These are phyloP conservation scores for Aspergillus novofumigatus DNA, from an alignment of 2,329 filamentous ascomycete species.

Conservation along the genomic window DNA sequence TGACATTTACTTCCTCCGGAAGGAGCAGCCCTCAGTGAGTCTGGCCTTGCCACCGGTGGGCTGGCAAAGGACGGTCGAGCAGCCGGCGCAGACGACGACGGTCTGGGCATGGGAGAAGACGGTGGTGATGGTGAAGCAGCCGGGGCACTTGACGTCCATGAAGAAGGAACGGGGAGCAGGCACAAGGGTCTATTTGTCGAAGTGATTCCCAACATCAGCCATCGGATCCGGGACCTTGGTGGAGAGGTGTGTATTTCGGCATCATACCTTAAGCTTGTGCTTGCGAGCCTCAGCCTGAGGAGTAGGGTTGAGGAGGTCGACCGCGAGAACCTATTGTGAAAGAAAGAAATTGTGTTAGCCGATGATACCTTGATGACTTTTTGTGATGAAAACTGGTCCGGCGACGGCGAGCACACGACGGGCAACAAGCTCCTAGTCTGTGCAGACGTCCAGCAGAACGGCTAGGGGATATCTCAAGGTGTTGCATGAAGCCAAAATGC, in stretches of 20 bases:
- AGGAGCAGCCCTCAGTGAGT: slow-evolving; percentile 99
- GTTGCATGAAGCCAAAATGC: slow-evolving; percentile 1
- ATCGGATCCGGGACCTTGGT: neutral
- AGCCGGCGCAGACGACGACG: slow-evolving; percentile 99
- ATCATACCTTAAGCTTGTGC: slow-evolving; percentile 99
- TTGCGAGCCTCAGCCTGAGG: slow-evolving; percentile 97
- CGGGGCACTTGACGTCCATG: slow-evolving; percentile 99
- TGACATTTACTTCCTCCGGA: slow-evolving; percentile 90
- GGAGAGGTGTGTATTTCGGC: slow-evolving; percentile 2
- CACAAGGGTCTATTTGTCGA: slow-evolving; percentile 69
- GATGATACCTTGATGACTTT: slow-evolving; percentile 7
- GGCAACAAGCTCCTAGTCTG: neutral
- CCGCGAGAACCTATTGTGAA: slow-evolving; percentile 84
- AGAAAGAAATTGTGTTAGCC: slow-evolving; percentile 18
- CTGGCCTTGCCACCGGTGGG: slow-evolving; percentile 98
- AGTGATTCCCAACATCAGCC: slow-evolving; percentile 2
- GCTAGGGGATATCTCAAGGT: neutral
- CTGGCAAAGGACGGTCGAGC: slow-evolving; percentile 99
- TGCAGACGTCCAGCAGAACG: neutral
- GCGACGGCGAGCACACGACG: slow-evolving; percentile 12
- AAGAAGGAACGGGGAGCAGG: slow-evolving; percentile 98
- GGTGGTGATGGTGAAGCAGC: slow-evolving; percentile 99
- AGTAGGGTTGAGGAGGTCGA: slow-evolving; percentile 99
- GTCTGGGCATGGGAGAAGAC: slow-evolving; percentile 99
- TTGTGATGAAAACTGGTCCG: neutral